Base-by-base conservation (phyloP, 805 yeast genomes). In the Candida andamanensis region DNA sequence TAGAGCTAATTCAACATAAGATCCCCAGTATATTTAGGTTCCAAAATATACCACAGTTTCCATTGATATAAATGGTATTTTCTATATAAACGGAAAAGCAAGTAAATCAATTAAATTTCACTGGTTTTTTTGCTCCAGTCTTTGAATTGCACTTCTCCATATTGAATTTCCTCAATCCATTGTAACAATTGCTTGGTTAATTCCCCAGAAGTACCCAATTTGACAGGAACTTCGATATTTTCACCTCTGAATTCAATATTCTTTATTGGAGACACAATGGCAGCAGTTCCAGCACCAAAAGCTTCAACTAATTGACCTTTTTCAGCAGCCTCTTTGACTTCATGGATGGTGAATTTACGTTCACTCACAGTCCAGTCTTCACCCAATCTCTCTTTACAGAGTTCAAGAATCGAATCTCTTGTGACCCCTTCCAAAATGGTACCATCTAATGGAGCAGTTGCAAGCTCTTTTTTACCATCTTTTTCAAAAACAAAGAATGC, bases 221-320 rank as follows among this genome's bases (percentile, higher is more conserved):
- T 75, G 43, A 85, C 60, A 40, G 97, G 97, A 29, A 90, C 90
- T 4, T 63, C 43, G 46, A 90, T 85, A 39, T 72, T 74, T 51
- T 78, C 58, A 31, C 80, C 94, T 38, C 73, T 68, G 78, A 78
- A 90, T 37, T 87, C 89, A 52, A 90, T 85, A 49, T 74, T 83
- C 60, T 82, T 78, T 54, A 90, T 86, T 47, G 97, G 97, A 22
- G 95, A 78, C 28, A 92, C 97, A 52, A 90, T 78, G 26, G 97
- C 97, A 39, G 98, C 97, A 36, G 98, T 90, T 52, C 98, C 98
- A 14, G 96, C 69, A 47, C 97, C 97, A 51, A 90, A 90, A 14
- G 95, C 95, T 70, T 92, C 98, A 6, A 89, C 74, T 49, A 90
- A 72, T 54, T 84, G 81, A 39, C 95, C 95, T 58, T 79, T 76